These are phyloP conservation scores for Thelephora aurantiotincta DNA, from an alignment of 768 basidiomycete genomes.

Conservation along the genomic window DNA sequence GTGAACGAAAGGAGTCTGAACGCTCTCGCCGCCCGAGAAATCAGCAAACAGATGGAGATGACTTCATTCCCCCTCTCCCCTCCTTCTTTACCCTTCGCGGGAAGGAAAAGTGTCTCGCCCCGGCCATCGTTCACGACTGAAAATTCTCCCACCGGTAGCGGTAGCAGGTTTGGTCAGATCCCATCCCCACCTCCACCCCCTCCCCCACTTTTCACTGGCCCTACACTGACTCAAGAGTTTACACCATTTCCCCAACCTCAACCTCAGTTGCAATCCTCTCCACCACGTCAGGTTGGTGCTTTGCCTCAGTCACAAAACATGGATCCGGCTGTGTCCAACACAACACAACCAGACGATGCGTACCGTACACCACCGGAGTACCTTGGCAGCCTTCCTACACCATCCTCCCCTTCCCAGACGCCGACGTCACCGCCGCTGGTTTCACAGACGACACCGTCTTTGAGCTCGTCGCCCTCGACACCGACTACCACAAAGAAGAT, in stretches of 20 bases:
- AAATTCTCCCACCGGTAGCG: not conserved
- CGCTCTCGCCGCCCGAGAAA: not conserved
- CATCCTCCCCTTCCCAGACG: constrained; percentile 11
- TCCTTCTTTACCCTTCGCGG: not conserved
- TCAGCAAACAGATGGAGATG: not conserved
- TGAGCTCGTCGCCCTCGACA: constrained; percentile 20
- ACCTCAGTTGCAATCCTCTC: no score
- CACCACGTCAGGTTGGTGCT: no score
- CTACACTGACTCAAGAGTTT: not conserved
- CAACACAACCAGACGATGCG: constrained; percentile 11
- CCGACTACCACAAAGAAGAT: constrained; percentile 36
- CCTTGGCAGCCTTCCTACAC: constrained; percentile 16
- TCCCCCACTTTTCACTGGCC: not conserved
- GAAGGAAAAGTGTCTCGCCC: not conserved
- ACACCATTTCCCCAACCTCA: no score
- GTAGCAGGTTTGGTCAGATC: no score
- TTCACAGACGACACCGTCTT: constrained; percentile 11
- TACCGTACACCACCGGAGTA: constrained; percentile 36
- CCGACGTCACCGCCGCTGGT: constrained; percentile 12
- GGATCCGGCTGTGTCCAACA: not conserved
- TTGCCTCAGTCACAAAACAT: no score
- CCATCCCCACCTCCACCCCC: not conserved
- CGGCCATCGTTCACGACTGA: not conserved
- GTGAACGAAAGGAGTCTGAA: not conserved
- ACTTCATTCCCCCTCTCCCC: not conserved